A percentile compares a stretch with the other conserved stretches of the same genome.
phyloP scores from a whole-genome alignment of 2,329 filamentous ascomycete genomes.

The Phialophora macrospora region DNA sequence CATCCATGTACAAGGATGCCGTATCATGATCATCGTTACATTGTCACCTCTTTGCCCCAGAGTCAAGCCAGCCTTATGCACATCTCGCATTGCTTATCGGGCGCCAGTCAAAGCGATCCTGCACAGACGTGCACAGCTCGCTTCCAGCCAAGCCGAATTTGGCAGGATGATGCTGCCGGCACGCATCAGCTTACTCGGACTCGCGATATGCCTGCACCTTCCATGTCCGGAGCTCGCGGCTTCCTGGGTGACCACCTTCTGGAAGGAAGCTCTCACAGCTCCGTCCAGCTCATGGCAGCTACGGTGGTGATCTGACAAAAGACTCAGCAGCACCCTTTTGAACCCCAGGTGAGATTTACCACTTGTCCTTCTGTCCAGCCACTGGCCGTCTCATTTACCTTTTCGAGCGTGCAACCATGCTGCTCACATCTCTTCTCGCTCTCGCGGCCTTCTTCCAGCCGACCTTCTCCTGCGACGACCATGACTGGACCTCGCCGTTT shows the following conservation, averaged over 20 bases:
- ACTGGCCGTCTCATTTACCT: neutral
- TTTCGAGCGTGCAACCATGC: constrained; percentile 18
- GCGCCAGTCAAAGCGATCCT: neutral
- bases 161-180: constrained; percentile 16
- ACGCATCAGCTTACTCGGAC: neutral
- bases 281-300: constrained; percentile 2
- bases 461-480: constrained; percentile 31
- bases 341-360: neutral
- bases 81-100: constrained; percentile 5
- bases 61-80: constrained; percentile 5
- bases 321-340: neutral
- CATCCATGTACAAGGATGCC: neutral
- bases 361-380: neutral
- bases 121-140: neutral
- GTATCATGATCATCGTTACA: neutral
- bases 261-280: constrained; percentile 10
- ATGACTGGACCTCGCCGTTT: constrained; percentile 38
- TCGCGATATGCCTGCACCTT: constrained; percentile 7
- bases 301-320: constrained; percentile 9
- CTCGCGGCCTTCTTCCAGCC: constrained; percentile 19
- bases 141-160: neutral
- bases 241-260: neutral
- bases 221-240: neutral
- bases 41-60: neutral
- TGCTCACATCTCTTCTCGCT: constrained; percentile 24